Conservation (phyloP, 805 yeast species). For the Tetrapisispora pingtungensis region DNA sequence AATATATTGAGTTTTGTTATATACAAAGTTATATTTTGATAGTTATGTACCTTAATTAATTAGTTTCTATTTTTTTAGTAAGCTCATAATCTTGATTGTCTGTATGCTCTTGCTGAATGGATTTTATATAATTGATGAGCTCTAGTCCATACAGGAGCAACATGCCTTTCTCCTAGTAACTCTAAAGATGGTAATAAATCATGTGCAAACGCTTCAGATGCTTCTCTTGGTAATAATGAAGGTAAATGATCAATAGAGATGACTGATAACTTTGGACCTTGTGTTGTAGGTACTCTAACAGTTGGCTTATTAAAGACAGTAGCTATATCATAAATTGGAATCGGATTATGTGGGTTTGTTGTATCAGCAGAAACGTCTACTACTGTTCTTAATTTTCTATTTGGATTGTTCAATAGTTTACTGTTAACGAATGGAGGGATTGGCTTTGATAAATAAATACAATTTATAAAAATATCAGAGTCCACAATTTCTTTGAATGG, state of each 20-base stretch:
- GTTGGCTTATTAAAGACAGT: conserved; percentile 90
- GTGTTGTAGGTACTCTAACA: conserved; percentile 65
- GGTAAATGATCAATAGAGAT: conserved; percentile 96
- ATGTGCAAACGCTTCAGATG: conserved; percentile 80
- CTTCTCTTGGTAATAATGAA: conserved; percentile 89
- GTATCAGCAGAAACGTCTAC: conserved; percentile 99
- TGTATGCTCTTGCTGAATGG: conserved; percentile 65
- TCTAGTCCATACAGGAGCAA: conserved; percentile 84
- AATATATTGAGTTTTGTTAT: too few species aligned
- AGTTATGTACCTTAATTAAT: not conserved
- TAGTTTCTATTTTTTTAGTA: too few species aligned
- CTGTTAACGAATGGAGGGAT: conserved; percentile 82
- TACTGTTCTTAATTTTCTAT: conserved; percentile 78
- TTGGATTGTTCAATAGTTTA: conserved; percentile 51
- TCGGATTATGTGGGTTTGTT: conserved; percentile 95
- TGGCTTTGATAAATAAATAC: conserved; percentile 88
- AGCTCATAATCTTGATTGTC: conserved; percentile 35
- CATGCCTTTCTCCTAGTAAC: conserved; percentile 69
- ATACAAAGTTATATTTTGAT: too few species aligned
- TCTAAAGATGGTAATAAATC: conserved; percentile 86
- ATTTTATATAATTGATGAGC: conserved; percentile 77
- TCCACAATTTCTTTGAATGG: conserved; percentile 87
- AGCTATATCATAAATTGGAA: conserved; percentile 85
- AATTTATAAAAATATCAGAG: conserved; percentile 86
- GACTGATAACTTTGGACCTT: conserved; percentile 82